Evolutionary conservation across 1,284 basidiomycete genomes (phyloP).

Genomic region (Ustilago esculenta): DNA sequence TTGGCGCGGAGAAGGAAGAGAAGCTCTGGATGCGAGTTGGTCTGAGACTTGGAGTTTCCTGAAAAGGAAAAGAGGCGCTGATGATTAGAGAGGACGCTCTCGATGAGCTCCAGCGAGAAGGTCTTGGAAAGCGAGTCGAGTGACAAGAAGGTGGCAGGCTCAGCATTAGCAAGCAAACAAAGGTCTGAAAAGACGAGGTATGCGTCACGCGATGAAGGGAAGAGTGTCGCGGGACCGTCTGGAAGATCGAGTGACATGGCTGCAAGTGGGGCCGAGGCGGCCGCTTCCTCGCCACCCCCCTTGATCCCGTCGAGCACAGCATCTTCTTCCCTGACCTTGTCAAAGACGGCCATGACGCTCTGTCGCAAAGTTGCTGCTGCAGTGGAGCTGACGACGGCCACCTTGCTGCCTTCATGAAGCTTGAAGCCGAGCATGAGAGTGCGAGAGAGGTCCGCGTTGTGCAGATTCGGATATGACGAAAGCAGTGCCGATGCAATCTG

Average conservation of each 20-base stretch:
- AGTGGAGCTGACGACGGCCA: constrained; percentile 94
- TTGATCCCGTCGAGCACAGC: constrained; percentile 58
- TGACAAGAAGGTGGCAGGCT: constrained; percentile 81
- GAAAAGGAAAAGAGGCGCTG: constrained; percentile 76
- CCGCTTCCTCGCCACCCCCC: constrained; percentile 60
- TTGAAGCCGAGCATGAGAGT: constrained; percentile 91
- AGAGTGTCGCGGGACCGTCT: constrained; percentile 69
- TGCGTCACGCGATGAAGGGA: constrained; percentile 84
- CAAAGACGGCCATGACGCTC: constrained; percentile 96
- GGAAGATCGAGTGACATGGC: constrained; percentile 58
- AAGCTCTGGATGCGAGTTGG: constrained; percentile 75
- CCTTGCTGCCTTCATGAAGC: constrained; percentile 86
- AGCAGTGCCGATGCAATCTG: constrained; percentile 62
- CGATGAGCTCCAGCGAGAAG: constrained; percentile 92
- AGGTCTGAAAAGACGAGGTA: constrained; percentile 73
- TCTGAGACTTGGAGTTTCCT: neutral
- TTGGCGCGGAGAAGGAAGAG: constrained; percentile 85
- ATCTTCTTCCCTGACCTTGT: constrained; percentile 88
- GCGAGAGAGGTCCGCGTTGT: constrained; percentile 52
- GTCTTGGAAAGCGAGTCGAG: constrained; percentile 88
- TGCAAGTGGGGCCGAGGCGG: constrained; percentile 59
- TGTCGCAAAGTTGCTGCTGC: constrained; percentile 95
- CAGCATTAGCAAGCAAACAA: constrained; percentile 68
- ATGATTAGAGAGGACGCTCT: constrained; percentile 95
- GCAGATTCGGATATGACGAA: constrained; percentile 53